Conservation (phyloP, 352 stramenopile genomes). For the Phytopythium montanum region DNA sequence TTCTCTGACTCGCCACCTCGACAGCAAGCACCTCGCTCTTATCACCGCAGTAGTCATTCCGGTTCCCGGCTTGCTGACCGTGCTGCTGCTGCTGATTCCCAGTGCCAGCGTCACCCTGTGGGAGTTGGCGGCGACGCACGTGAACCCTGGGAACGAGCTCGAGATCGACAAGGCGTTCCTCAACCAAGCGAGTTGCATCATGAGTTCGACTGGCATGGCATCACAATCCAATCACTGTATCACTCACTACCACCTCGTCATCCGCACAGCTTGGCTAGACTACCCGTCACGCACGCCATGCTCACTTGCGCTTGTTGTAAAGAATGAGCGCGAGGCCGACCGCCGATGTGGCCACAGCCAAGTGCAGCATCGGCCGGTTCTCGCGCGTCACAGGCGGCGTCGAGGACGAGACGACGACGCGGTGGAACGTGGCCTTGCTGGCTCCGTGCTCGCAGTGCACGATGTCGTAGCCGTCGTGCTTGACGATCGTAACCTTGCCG, state of each 20-base stretch:
- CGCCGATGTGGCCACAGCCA: conserved; percentile 2
- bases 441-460: conserved; percentile 31
- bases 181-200: too few species aligned
- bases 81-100: neutral
- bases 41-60: neutral
- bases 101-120: neutral
- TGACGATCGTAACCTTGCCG: conserved; percentile 30
- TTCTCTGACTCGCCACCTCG: neutral
- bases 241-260: too few species aligned
- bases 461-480: conserved; percentile 47
- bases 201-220: too few species aligned
- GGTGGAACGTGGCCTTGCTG: conserved; percentile 23
- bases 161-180: too few species aligned
- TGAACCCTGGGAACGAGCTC: neutral
- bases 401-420: conserved; percentile 22
- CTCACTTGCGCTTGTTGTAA: conserved; percentile 8
- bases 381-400: conserved; percentile 1
- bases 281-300: too few species aligned
- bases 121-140: neutral
- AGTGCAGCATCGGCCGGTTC: conserved; percentile 6
- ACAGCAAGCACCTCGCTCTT: neutral
- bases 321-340: conserved; percentile 2
- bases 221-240: too few species aligned
- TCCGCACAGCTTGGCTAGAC: too few species aligned
- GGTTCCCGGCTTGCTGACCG: neutral